These are phyloP conservation scores for Oxyria digyna DNA, from an alignment of 148 eudicot species.

Conservation along the genomic window DNA sequence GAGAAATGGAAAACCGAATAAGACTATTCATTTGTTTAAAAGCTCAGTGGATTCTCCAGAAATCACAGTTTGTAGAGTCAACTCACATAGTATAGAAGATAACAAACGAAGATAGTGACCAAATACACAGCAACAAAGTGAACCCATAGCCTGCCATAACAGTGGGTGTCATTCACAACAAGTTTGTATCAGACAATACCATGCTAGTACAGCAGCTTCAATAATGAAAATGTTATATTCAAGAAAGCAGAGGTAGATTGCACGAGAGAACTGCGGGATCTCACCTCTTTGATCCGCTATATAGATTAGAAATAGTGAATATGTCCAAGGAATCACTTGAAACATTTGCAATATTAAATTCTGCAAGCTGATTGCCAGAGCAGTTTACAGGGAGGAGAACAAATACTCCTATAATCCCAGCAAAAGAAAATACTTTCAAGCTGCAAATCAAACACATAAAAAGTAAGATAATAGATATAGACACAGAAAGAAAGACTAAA, in stretches of 20 bases:
- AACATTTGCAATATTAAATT: constrained; percentile 30
- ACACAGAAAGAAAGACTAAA: background rate
- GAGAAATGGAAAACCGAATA: background rate
- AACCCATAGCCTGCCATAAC: constrained; percentile 71
- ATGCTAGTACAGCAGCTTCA: background rate
- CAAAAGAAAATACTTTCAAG: constrained; percentile 40
- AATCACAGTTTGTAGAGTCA: background rate
- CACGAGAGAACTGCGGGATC: background rate
- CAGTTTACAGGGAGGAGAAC: constrained; percentile 67
- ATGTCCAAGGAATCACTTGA: constrained; percentile 50
- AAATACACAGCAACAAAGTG: constrained; percentile 65
- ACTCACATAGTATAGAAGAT: constrained; percentile 79
- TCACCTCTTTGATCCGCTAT: constrained; percentile 60
- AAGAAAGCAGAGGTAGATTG: background rate
- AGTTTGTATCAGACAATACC: background rate
- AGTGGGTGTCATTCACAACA: background rate
- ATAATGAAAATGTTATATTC: background rate
- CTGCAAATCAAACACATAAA: constrained; percentile 27
- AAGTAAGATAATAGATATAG: background rate
- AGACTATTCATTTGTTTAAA: background rate
- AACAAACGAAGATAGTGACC: constrained; percentile 78
- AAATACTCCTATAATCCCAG: constrained; percentile 62
- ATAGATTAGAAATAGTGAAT: constrained; percentile 64
- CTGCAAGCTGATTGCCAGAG: constrained; percentile 44
- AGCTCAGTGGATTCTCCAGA: constrained; percentile 1